Base-by-base conservation (phyloP, 2,329 filamentous ascomycete genomes). In the Zymoseptoria pseudotritici region DNA sequence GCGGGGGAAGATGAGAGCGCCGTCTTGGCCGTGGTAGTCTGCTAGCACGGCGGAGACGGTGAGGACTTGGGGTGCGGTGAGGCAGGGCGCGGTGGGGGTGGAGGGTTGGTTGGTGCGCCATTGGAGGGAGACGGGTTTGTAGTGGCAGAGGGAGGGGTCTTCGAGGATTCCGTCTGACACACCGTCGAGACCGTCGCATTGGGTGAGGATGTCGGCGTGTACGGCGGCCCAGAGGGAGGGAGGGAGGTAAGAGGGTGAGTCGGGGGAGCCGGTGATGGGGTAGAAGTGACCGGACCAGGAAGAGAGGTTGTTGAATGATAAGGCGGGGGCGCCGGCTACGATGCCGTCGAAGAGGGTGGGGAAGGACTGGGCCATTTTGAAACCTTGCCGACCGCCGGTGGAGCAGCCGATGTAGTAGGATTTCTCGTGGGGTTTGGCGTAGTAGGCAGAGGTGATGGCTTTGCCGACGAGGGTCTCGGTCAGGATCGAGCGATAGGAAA, bases 141-240 rank as follows among this genome's bases (percentile, higher is more conserved):
- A 79, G 19, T 73, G 62, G 68, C 78, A 80, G 9, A 75, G 69
- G n/a, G 66, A 66, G 4, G 78, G 73, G 62, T 76, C 74, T 60
- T 78, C 77, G 53, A 80, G 67, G 56, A 80, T 75, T 3, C 77
- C 76, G 63, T 82, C 80, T 2, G 65, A 65, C 5, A 73, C 73
- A 11, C 77, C 77, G 61, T 82, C 80, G 1, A 79, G 68, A 0
- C 60, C 63, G 62, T 82, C 80, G 63, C 80, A 82, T 63, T 81
- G 79, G 7, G 72, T 71, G 26, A 82, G 60, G 17, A 79, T 70
- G 29, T 78, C 76, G 5, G 67, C 53, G 54, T 78, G 73, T 17
- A 79, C 75, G 0, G 72, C 63, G 1, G 69, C 63, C 78, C 77
- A 80, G 24, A 73, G 63, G 4, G 66, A 59, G 8, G 62, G 42